Percentiles rank a stretch among this genome's conserved stretches.
phyloP scores from a whole-genome alignment of 1,139 yeast species.

The Geotrichum carabidarum region DNA sequence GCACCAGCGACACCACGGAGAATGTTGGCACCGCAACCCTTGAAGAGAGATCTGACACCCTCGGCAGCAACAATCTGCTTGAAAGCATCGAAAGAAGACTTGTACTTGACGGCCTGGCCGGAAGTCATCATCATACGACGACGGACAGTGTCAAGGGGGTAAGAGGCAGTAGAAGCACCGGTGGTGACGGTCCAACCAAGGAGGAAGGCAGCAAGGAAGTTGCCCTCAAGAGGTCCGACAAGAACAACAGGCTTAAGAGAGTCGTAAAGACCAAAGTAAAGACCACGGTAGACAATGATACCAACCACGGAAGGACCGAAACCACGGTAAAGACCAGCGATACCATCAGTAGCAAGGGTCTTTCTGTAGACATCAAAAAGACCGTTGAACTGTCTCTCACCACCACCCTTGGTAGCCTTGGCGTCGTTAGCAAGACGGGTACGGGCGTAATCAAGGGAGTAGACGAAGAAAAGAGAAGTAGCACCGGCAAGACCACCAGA shows the following conservation, averaged over 20 bases:
- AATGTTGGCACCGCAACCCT: constrained; percentile 85
- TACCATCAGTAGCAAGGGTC: constrained; percentile 70
- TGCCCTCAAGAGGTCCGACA: constrained; percentile 66
- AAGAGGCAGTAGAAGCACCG: constrained; percentile 73
- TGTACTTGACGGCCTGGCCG: constrained; percentile 72
- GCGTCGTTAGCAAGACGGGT: constrained; percentile 82
- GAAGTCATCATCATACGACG: constrained; percentile 89
- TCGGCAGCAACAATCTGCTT: constrained; percentile 64
- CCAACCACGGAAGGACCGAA: constrained; percentile 79
- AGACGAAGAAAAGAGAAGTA: constrained; percentile 66
- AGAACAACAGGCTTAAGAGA: constrained; percentile 71
- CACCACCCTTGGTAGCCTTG: constrained; percentile 57
- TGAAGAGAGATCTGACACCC: constrained; percentile 68
- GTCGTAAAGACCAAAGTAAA: constrained; percentile 77
- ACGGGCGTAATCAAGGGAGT: constrained; percentile 80
- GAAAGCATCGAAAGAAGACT: constrained; percentile 72
- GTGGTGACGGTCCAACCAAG: constrained; percentile 79
- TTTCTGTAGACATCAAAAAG: constrained; percentile 70
- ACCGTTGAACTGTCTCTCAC: constrained; percentile 76
- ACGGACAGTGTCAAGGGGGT: constrained; percentile 79
- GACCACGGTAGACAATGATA: constrained; percentile 78
- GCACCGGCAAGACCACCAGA: constrained; percentile 86
- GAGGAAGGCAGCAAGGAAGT: constrained; percentile 68
- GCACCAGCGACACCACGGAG: constrained; percentile 87
- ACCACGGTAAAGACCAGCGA: constrained; percentile 81